Evolutionary conservation across 345 rosid genomes (phyloP), one percentile per base, ranked within the genome.

Genomic region (Leavenworthia alabamica): DNA sequence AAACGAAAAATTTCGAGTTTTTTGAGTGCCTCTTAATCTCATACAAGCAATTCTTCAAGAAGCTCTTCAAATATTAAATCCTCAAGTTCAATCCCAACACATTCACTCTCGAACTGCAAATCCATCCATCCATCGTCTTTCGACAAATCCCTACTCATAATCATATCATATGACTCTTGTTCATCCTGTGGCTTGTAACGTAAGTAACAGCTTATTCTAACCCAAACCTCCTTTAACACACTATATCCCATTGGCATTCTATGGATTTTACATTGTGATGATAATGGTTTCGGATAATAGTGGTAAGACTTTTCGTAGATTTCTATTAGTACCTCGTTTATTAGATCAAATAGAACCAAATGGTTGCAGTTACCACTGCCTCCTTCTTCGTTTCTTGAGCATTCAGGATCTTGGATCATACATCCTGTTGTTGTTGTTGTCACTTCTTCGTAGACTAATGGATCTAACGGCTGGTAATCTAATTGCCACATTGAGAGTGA

Each of bases 81-180:
- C 63, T 82, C 94, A 41, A 89, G 61, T 69, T 89, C 95, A 32
- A 86, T 76, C 22, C 81, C 96, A 5, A 78, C 74, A 24, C 95
- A 81, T 73, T 86, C 94, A 8, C 73, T 53, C 36, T 89, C 90
- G 39, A 80, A 85, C 68, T 85, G 91, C 24, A 89, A 73, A 68
- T 81, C 83, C 97, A 89, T 82, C 98, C 98, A 89, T 15, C 85
- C 84, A 32, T 81, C 81, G 8, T 35, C 53, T 71, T 66, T 83
- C 2, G 72, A 57, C 29, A 85, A 74, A 68, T 92, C 95, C 61
- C 70, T 76, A 43, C 70, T 54, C 20, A 77, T 70, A 12, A 77
- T 47, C 48, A 75, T 61, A 66, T 89, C 88, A 74, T 64, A 61
- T 0, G 79, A 74, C 2, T 67, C 75, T 11, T 79, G 77, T 9